These are phyloP conservation scores for Macrolepiota fuliginosa DNA, from an alignment of 768 basidiomycete genomes.

Conservation along the genomic window DNA sequence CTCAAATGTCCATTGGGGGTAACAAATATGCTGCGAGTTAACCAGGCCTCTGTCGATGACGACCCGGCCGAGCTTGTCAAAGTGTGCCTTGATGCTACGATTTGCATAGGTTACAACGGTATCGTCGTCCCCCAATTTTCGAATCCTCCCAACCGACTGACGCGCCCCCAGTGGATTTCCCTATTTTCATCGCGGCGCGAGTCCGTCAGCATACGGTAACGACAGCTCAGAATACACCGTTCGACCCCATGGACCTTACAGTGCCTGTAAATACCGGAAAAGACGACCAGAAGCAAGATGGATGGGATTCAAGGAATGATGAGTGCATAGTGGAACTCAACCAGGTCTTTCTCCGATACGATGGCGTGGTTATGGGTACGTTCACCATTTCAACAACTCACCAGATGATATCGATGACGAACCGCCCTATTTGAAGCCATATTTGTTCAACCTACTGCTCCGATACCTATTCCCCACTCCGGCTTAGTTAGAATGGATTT, in stretches of 20 bases:
- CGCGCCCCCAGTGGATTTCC: constrained; percentile 37
- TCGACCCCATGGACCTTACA: constrained; percentile 43
- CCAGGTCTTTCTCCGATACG: constrained; percentile 5
- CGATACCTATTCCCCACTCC: constrained; percentile 2
- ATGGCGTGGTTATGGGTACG: constrained; percentile 1
- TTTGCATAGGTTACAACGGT: constrained; percentile 52
- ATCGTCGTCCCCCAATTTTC: constrained; percentile 6
- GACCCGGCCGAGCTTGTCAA: constrained; percentile 11
- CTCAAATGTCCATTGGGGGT: constrained; percentile 48
- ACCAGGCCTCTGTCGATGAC: constrained; percentile 26
- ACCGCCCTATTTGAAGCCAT: not conserved
- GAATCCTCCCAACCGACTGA: not conserved
- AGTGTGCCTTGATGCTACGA: constrained; percentile 55
- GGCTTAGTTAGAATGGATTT: constrained; percentile 2
- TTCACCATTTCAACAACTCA: not conserved
- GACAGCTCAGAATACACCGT: constrained; percentile 21
- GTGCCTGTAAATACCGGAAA: constrained; percentile 30
- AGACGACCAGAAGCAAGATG: constrained; percentile 28
- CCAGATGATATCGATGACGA: not conserved
- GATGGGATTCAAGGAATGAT: constrained; percentile 59
- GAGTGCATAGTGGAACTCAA: constrained; percentile 53
- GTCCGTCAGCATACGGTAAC: constrained; percentile 52
- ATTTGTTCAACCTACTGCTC: constrained; percentile 5
- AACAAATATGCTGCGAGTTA: constrained; percentile 34
- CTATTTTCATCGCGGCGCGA: constrained; percentile 63